A percentile compares a stretch with the other conserved stretches of the same genome.
phyloP scores from a whole-genome alignment of 805 yeast genomes.

The Candida mattraensis region DNA sequence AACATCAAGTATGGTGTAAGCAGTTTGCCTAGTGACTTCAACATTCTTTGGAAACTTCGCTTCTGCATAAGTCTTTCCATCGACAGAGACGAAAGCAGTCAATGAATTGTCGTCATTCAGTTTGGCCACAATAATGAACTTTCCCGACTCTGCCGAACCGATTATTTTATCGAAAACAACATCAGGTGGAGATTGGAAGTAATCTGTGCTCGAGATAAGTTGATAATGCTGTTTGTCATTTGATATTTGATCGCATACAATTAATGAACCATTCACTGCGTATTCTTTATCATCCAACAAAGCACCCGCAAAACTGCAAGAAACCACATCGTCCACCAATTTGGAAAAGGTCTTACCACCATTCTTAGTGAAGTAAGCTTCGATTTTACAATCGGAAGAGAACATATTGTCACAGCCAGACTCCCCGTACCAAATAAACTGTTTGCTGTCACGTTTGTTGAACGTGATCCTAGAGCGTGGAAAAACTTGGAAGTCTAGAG shows the following conservation, averaged over 20 bases:
- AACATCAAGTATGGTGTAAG: constrained; percentile 79
- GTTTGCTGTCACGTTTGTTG: constrained; percentile 53
- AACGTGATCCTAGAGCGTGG: constrained; percentile 52
- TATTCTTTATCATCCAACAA: constrained; percentile 39
- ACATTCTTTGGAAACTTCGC: constrained; percentile 75
- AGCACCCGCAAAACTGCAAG: constrained; percentile 69
- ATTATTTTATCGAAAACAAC: constrained; percentile 56
- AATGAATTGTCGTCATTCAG: constrained; percentile 50
- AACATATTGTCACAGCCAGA: constrained; percentile 50
- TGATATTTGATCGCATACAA: constrained; percentile 59
- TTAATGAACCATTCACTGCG: constrained; percentile 44
- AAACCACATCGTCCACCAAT: constrained; percentile 50
- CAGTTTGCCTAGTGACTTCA: constrained; percentile 57
- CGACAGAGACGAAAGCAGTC: constrained; percentile 71
- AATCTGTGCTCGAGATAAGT: constrained; percentile 51
- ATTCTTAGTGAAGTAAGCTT: constrained; percentile 63
- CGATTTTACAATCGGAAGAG: constrained; percentile 50
- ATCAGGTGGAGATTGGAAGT: constrained; percentile 41
- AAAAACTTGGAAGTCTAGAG: constrained; percentile 44
- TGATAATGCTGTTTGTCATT: constrained; percentile 26
- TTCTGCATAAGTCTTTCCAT: constrained; percentile 74
- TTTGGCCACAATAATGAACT: constrained; percentile 72
- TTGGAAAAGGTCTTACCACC: constrained; percentile 63
- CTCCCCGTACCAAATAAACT: constrained; percentile 71
- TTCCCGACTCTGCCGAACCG: constrained; percentile 73